Conservation (phyloP, 2,329 filamentous ascomycete genomes). For the Aspergillus thermomutatus region DNA sequence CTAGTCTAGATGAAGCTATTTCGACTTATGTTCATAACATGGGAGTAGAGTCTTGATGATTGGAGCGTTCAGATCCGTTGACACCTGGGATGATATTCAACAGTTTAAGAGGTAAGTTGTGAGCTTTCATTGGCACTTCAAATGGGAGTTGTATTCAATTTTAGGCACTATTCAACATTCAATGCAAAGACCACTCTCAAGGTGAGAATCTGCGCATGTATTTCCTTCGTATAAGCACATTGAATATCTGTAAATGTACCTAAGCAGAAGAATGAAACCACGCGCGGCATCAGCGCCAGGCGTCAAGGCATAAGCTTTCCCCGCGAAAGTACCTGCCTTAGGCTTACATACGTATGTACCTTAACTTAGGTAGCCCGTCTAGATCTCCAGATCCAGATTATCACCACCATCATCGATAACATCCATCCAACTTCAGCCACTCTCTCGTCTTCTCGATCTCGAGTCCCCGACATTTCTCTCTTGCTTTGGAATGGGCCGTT, state of each 20-base stretch:
- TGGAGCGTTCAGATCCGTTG: neutral
- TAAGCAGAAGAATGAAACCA: neutral
- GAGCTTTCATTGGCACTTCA: neutral
- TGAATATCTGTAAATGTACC: neutral
- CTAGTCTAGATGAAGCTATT: neutral
- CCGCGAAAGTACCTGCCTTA: slow-evolving; percentile 18
- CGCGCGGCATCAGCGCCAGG: slow-evolving; percentile 3
- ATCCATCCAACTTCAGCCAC: neutral
- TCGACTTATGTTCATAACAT: neutral
- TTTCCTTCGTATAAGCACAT: neutral
- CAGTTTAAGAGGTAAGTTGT: neutral
- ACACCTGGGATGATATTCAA: neutral
- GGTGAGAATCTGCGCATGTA: neutral
- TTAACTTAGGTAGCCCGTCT: neutral
- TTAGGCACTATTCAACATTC: neutral
- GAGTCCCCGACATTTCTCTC: neutral
- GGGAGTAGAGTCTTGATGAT: neutral
- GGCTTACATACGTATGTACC: neutral
- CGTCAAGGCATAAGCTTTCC: slow-evolving; percentile 13
- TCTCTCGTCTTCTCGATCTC: neutral
- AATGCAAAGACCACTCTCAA: neutral
- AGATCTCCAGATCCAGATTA: slow-evolving; percentile 4
- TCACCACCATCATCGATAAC: neutral
- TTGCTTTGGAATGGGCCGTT: slow-evolving; percentile 27
- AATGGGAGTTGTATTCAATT: neutral